These are phyloP conservation scores for Oemleria cerasiformis DNA, from an alignment of 306 rosid species.

Conservation along the genomic window DNA sequence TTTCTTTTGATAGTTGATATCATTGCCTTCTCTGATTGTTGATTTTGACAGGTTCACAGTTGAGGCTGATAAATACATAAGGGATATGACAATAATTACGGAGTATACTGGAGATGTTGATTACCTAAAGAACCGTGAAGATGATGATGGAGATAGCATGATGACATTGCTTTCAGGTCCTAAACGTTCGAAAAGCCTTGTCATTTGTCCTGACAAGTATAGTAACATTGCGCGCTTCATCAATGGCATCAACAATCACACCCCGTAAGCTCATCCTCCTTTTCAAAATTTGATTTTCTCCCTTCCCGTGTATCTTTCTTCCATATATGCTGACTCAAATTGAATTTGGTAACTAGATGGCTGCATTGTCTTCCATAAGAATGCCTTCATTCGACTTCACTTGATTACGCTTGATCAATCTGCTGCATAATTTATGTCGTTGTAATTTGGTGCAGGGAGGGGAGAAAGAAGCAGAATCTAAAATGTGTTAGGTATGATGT, in stretches of 20 bases:
- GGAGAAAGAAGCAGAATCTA: constrained; percentile 85
- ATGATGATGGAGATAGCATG: constrained; percentile 91
- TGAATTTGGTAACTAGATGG: neutral
- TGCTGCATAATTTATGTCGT: neutral
- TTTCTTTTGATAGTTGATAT: neutral
- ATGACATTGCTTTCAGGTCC: constrained; percentile 87
- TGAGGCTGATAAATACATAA: constrained; percentile 76
- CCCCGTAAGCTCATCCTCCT: constrained; percentile 56
- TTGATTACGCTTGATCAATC: too few relatives aligned
- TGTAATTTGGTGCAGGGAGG: constrained; percentile 58
- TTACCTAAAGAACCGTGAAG: constrained; percentile 71
- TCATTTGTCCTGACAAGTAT: constrained; percentile 84
- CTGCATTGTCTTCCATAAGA: too few relatives aligned
- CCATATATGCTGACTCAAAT: too few relatives aligned
- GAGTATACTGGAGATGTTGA: constrained; percentile 97
- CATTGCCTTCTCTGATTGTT: constrained; percentile 8
- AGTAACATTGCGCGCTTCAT: constrained; percentile 92
- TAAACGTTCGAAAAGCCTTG: constrained; percentile 62
- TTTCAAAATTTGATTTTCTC: neutral
- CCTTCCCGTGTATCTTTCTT: neutral
- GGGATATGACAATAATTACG: constrained; percentile 85
- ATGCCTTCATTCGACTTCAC: too few relatives aligned
- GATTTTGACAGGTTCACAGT: constrained; percentile 72
- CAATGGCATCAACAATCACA: constrained; percentile 90
- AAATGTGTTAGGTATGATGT: constrained; percentile 80